phyloP scores from a whole-genome alignment of 2,329 filamentous ascomycete genomes.

The Tolypocladium cylindrosporum region DNA sequence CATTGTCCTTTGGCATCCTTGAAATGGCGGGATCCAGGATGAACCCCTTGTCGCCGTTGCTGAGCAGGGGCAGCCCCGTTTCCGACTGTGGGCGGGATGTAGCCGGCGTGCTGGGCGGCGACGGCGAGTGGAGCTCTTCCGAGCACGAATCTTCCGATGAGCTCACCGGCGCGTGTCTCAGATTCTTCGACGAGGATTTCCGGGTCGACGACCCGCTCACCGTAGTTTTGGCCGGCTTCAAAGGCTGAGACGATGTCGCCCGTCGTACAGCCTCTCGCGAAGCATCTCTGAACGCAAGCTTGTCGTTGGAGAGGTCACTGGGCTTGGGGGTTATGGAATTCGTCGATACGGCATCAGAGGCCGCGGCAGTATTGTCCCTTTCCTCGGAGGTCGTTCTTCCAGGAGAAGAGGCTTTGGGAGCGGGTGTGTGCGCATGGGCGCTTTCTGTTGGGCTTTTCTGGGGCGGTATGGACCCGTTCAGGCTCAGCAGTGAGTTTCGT shows the following conservation, averaged over 20 bases:
- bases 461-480: conserved; percentile 2
- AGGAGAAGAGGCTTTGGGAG: background rate
- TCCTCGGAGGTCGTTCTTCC: background rate
- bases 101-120: conserved; percentile 26
- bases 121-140: conserved; percentile 25
- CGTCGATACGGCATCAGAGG: background rate
- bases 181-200: background rate
- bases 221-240: background rate
- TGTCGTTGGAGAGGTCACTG: background rate
- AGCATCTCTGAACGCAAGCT: background rate
- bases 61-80: conserved; percentile 16
- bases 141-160: conserved; percentile 28
- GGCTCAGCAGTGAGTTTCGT: conserved; percentile 10
- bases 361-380: no score
- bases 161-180: conserved; percentile 10
- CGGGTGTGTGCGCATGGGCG: background rate
- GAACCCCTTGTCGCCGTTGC: conserved; percentile 2
- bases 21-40: background rate
- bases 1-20: background rate
- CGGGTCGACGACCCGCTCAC: background rate
- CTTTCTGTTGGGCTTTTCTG: background rate
- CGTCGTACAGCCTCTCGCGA: background rate
- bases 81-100: conserved; percentile 31
- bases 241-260: background rate
- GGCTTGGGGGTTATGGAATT: background rate